Base-by-base conservation (phyloP, 139 green algal genomes). In the Bryopsis sp. region DNA sequence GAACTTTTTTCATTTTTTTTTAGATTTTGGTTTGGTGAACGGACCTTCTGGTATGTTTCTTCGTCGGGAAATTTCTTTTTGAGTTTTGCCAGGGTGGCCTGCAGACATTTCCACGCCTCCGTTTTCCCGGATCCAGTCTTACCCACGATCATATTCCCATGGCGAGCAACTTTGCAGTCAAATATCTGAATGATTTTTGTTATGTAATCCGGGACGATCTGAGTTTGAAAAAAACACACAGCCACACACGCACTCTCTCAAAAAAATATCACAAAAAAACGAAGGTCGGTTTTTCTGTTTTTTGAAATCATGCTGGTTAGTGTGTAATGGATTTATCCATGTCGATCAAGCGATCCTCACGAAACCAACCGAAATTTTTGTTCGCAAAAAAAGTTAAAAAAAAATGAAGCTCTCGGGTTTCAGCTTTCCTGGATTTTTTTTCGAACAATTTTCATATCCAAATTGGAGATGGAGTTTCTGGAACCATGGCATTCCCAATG, bases 131-230 rank as follows among this genome's bases (percentile, higher is more conserved):
- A 74, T 67, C 88, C 88, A 28, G 89, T 93, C 65, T 85, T 86
- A 38, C 87, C 89, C 32, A 96, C 89, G 48, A 96, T 87, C 89
- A 96, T 96, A 78, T 94, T 94, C 68, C 89, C 89, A 78, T 96
- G 89, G 5, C 89, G 78, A 15, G 88, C 86, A 4, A 90, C 82
- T 77, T 94, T 96, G 79, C 88, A 94, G 76, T 96, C 87, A 74
- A 89, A 93, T 38, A 96, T 85, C 82, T 95, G 84, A 31, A 92
- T 86, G 63, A 95, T 91, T 81, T 95, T 95, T 29, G 78, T 80
- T 8, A 95, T 71, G 64, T 85, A 94, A 38, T 90, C 83, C 24
- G 83, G 77, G 36, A 92, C 81, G 1, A 90, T 71, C 84, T 95
- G 84, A 39, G 82, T 31, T 2, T 3, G 75, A 2, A 5, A 39